These are phyloP conservation scores for Erodium chrysanthum DNA, from an alignment of 441 rosid species.

Conservation along the genomic window DNA sequence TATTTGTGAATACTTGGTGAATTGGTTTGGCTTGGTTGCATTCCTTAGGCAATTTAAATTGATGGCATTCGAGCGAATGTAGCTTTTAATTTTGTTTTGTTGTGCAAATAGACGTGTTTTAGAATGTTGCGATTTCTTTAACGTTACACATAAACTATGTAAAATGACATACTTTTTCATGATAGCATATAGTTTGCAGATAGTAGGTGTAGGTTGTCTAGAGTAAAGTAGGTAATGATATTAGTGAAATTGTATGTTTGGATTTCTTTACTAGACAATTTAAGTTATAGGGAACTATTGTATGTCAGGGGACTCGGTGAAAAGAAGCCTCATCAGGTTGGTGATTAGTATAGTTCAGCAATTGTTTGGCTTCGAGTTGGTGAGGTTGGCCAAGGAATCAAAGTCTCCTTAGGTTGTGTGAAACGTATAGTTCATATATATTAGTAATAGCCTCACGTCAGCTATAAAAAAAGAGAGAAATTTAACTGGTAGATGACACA, in stretches of 20 bases:
- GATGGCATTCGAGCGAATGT: neutral
- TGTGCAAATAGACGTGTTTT: neutral
- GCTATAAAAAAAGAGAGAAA: neutral
- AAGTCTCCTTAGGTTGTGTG: neutral
- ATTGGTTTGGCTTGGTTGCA: neutral
- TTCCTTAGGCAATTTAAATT: neutral
- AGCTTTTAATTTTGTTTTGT: neutral
- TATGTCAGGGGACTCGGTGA: neutral
- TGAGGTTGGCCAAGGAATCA: neutral
- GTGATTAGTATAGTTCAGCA: neutral
- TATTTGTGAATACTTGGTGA: neutral
- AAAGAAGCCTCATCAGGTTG: neutral
- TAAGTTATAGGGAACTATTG: neutral
- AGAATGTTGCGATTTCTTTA: too few species aligned
- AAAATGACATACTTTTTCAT: neutral
- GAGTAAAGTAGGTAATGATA: neutral
- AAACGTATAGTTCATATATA: neutral
- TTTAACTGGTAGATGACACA: neutral
- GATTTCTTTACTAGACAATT: neutral
- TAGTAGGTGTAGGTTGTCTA: too few species aligned
- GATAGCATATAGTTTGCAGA: neutral
- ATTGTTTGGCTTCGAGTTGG: neutral
- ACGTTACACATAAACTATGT: too few species aligned
- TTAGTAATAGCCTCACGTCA: neutral
- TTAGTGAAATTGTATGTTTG: neutral